These are phyloP conservation scores for Linnemannia hyalina DNA, from an alignment of 192 early-diverging fungal species.

Conservation along the genomic window DNA sequence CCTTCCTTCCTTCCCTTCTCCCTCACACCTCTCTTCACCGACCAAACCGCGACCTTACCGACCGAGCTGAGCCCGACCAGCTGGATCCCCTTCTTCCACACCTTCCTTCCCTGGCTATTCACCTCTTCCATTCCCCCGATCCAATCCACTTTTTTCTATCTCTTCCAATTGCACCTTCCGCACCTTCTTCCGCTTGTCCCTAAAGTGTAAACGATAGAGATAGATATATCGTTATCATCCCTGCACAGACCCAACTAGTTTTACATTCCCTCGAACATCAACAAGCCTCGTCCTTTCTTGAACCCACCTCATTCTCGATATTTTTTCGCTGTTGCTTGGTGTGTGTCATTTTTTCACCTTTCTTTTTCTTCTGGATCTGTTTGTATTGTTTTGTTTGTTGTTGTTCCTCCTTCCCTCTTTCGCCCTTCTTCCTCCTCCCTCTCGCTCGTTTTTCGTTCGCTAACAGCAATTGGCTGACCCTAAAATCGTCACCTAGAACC, in stretches of 20 bases:
- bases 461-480: background rate
- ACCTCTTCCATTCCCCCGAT: background rate
- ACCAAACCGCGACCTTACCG: background rate
- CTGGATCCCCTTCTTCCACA: background rate
- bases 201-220: background rate
- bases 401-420: background rate
- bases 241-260: background rate
- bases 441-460: background rate
- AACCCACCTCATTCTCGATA: background rate
- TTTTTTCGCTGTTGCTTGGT: background rate
- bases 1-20: background rate
- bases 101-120: slow-evolving; percentile 7
- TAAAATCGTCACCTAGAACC: slow-evolving; percentile 5
- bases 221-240: background rate
- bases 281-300: background rate
- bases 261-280: background rate
- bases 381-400: background rate
- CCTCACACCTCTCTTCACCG: no score
- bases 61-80: background rate
- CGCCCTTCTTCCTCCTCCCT: background rate
- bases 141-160: background rate
- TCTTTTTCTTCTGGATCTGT: background rate
- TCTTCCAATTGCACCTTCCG: slow-evolving; percentile 4
- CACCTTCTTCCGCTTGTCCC: background rate
- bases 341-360: background rate